Conservation (phyloP, 495 filamentous ascomycete species). For the Penicillium flavigenum region DNA sequence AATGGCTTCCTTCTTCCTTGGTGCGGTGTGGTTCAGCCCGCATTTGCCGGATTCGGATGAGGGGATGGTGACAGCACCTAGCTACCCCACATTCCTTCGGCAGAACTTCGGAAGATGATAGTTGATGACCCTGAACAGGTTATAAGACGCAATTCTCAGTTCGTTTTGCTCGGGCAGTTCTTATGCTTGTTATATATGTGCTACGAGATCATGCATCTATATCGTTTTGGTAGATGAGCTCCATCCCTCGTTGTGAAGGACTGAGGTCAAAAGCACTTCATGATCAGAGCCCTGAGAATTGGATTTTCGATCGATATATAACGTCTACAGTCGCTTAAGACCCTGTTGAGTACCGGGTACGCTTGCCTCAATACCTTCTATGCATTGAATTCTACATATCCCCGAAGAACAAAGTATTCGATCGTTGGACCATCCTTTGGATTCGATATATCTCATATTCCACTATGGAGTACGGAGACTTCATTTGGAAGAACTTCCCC, state of each 20-base stretch:
- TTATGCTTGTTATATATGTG: neutral
- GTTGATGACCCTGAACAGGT: neutral
- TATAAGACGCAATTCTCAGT: neutral
- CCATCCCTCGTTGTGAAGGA: neutral
- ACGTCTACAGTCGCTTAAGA: neutral
- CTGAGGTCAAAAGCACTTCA: neutral
- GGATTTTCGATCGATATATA: neutral
- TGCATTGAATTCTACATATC: neutral
- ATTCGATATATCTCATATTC: neutral
- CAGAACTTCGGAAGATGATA: conserved; percentile 1
- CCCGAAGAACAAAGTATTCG: neutral
- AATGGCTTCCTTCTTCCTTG: neutral
- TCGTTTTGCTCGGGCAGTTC: neutral
- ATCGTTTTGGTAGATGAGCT: neutral
- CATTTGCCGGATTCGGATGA: conserved; percentile 3
- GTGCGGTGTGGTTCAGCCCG: neutral
- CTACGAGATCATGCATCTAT: neutral
- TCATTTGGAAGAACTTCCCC: neutral
- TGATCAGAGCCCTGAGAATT: neutral
- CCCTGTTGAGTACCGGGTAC: neutral
- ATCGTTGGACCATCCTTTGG: neutral
- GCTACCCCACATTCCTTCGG: neutral
- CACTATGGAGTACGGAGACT: too few relatives aligned
- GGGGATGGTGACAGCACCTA: neutral
- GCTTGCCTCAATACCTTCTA: neutral